Conservation (phyloP, 148 eudicot genomes). For the Hydrangea macrophylla region DNA sequence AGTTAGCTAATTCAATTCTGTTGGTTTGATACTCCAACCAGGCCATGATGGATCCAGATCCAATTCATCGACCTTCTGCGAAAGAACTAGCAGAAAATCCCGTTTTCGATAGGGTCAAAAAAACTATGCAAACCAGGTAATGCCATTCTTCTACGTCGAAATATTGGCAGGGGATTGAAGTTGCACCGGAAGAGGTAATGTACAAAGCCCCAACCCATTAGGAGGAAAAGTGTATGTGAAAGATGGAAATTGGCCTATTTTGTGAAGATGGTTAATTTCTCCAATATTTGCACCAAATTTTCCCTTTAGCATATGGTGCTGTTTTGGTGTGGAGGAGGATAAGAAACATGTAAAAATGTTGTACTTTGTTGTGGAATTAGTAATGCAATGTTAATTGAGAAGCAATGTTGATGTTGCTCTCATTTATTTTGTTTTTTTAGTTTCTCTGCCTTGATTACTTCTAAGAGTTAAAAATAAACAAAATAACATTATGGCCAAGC, state of each 20-base stretch:
- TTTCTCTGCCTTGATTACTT: neutral
- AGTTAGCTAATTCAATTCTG: constrained; percentile 6
- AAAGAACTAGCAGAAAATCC: constrained; percentile 60
- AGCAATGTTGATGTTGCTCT: neutral
- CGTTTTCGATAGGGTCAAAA: constrained; percentile 41
- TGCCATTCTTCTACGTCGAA: neutral
- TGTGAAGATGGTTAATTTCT: neutral
- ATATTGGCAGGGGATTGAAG: constrained; percentile 5
- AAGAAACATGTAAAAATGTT: neutral
- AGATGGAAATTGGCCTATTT: neutral
- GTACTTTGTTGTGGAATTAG: constrained; percentile 5
- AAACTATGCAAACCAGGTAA: constrained; percentile 27
- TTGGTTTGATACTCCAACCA: constrained; percentile 24
- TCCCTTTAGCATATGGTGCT: constrained; percentile 6
- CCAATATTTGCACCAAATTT: constrained; percentile 18
- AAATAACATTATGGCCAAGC: too few relatives aligned
- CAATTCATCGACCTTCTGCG: constrained; percentile 74
- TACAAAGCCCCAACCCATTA: neutral
- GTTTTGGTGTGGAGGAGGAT: constrained; percentile 1
- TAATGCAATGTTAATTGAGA: neutral
- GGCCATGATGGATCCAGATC: constrained; percentile 91
- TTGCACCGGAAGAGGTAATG: neutral
- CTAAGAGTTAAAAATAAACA: too few relatives aligned
- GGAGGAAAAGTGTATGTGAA: neutral
- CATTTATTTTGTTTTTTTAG: neutral